Evolutionary conservation across 805 yeast genomes (phyloP).

Genomic region (Metschnikowia colocasiae): DNA sequence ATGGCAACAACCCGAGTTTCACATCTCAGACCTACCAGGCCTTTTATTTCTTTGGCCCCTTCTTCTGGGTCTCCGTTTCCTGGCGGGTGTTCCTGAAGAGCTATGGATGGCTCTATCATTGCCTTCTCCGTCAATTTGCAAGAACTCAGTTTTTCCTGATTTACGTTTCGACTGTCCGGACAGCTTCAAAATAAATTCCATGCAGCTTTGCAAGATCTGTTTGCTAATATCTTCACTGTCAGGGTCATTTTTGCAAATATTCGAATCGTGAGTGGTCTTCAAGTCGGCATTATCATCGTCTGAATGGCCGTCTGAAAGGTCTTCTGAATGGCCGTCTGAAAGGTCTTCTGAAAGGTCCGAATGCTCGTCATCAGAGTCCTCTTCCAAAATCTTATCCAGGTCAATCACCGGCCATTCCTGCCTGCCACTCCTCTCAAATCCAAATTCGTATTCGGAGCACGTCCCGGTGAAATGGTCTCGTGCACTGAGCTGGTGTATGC

Average conservation of each 20-base stretch:
- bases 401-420: conserved; percentile 3
- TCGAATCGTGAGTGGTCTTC: neutral
- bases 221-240: conserved; percentile 6
- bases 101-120: neutral
- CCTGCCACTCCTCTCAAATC: neutral
- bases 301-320: neutral
- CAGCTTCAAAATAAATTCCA: conserved; percentile 12
- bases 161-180: neutral
- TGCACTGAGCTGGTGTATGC: conserved; percentile 39
- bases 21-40: neutral
- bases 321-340: neutral
- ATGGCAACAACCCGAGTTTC: neutral
- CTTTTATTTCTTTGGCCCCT: neutral
- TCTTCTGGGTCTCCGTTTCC: neutral
- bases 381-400: neutral
- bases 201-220: conserved; percentile 11
- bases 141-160: neutral
- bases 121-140: neutral
- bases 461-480: conserved; percentile 50
- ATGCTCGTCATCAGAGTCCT: neutral
- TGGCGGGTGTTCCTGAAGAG: neutral
- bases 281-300: conserved; percentile 4
- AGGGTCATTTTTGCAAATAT: conserved; percentile 5
- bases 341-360: neutral
- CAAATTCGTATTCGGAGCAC: conserved; percentile 35